Evolutionary conservation across 2,329 filamentous ascomycete genomes (phyloP), one percentile per base, ranked within the genome.

Genomic region (Paraphoma sp.): DNA sequence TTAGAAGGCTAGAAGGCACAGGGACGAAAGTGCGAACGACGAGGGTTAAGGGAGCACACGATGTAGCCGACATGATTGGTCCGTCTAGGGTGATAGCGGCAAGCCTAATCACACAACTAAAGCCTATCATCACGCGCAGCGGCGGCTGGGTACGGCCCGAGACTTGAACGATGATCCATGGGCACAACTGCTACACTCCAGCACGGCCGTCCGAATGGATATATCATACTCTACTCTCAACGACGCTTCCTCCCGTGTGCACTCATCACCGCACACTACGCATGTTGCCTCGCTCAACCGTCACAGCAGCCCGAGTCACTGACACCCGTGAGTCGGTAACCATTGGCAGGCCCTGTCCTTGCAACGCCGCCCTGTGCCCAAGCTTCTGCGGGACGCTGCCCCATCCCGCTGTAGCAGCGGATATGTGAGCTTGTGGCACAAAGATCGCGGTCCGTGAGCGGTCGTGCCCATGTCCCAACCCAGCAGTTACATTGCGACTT

Each of bases 381-480:
- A 62, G 54, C 54, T 49, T 53, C 52, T 54, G 59, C 64, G 57
- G 62, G 59, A 60, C 62, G 59, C 49, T 56, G 33, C 49, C 54
- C 45, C 48, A 57, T 59, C 57, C 59, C 62, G 62, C 56, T 49
- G 54, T 53, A 55, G 52, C 57, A 61, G 53, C 60, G 60, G 59
- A 58, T 61, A 58, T 63, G 66, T 60, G 60, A 51, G 60, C 55
- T 54, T 62, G 65, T 68, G 63, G 59, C 64, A 69, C 68, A 46
- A 53, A 51, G 53, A 65, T 65, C 62, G 59, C 60, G 56, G 52
- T 62, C 54, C 60, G 57, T 66, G 60, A 58, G 55, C 63, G 59
- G 14, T 42, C 6, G 40, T 42, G 40, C 16, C 40, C 40, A 64
- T 57, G 56, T 50, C 55, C 54, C 62, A 56, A 49, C 54, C 57